phyloP scores from a whole-genome alignment of 257 asterid species.

The Linderniella brevidens region DNA sequence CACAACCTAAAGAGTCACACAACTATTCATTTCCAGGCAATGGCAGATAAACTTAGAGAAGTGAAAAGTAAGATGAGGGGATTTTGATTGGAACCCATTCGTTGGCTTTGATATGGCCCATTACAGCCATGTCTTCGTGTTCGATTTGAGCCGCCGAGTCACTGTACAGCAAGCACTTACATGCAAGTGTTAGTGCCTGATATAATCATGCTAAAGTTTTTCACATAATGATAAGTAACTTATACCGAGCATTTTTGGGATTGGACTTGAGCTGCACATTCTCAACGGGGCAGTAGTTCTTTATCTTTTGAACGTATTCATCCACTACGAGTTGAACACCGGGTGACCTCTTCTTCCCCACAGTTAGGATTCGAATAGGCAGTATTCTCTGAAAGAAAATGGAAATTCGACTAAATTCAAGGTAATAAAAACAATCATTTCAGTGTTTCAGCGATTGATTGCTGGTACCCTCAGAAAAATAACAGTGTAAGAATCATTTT shows the following conservation, averaged over 20 bases:
- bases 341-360: slow-evolving; percentile 67
- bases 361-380: slow-evolving; percentile 67
- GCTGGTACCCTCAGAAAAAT: slow-evolving; percentile 1
- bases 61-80: not conserved
- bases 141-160: slow-evolving; percentile 62
- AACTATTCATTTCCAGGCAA: not conserved
- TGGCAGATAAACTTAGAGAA: not conserved
- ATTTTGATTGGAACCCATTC: slow-evolving; percentile 48
- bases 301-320: slow-evolving; percentile 52
- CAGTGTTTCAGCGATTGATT: too few relatives aligned
- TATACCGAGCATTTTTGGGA: slow-evolving; percentile 71
- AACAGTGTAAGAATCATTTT: too few relatives aligned
- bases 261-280: slow-evolving; percentile 71
- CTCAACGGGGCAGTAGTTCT: slow-evolving; percentile 46
- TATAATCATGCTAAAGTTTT: not conserved
- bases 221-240: not conserved
- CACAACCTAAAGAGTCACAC: slow-evolving; percentile 34
- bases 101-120: slow-evolving; percentile 40
- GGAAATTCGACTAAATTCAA: too few relatives aligned
- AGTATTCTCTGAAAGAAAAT: slow-evolving; percentile 34
- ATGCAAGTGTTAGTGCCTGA: not conserved
- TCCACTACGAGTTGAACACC: slow-evolving; percentile 67
- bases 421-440: not conserved
- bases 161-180: slow-evolving; percentile 12
- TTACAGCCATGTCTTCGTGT: slow-evolving; percentile 54